Evolutionary conservation across 257 asterid species (phyloP).

Genomic region (Solanum chmielewskii): DNA sequence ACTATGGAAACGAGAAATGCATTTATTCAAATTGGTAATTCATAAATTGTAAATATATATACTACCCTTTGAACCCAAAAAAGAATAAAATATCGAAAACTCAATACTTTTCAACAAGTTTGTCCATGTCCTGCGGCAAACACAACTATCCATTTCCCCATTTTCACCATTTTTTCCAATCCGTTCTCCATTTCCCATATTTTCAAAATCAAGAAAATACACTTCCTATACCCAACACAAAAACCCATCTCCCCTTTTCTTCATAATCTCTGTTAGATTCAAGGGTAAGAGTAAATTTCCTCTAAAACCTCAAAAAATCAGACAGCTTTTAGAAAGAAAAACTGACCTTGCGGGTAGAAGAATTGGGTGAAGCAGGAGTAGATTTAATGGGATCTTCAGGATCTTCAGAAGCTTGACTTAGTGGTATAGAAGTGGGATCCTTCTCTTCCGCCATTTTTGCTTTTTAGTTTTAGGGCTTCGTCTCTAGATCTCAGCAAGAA

Average conservation of each 20-base stretch:
- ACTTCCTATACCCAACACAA: neutral
- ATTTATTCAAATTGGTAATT: neutral
- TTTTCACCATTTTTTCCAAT: neutral
- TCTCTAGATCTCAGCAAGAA: neutral
- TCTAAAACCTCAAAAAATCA: neutral
- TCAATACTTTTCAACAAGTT: neutral
- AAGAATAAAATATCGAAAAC: neutral
- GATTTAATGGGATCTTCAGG: constrained; percentile 74
- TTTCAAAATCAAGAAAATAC: neutral
- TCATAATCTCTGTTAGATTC: neutral
- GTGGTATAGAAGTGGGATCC: constrained; percentile 78
- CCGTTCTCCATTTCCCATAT: neutral
- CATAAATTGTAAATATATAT: neutral
- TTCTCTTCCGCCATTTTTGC: constrained; percentile 68
- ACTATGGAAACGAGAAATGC: neutral
- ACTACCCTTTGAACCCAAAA: neutral
- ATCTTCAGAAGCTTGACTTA: constrained; percentile 72
- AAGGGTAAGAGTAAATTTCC: neutral
- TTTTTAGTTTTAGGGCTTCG: neutral
- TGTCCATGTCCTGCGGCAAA: neutral
- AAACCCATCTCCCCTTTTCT: neutral
- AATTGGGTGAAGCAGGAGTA: constrained; percentile 51
- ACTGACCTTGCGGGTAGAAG: constrained; percentile 72
- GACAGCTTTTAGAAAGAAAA: neutral
- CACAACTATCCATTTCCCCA: neutral